phyloP scores from a whole-genome alignment of 1,139 yeast species.

The Yamadazyma atlantica region DNA sequence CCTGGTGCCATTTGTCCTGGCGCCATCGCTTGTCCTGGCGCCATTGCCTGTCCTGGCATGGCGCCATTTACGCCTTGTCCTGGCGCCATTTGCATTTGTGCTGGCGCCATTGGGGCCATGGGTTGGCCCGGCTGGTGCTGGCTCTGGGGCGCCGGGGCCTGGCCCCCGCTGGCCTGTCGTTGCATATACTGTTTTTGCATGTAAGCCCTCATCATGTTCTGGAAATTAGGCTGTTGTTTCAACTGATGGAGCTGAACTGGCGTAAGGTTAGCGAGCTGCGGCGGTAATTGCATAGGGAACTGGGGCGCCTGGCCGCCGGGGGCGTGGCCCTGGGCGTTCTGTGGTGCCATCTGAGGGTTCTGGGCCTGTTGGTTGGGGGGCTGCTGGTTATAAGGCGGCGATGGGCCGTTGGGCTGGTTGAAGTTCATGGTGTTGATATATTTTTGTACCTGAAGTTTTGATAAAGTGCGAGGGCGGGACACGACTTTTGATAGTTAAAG shows the following conservation, averaged over 20 bases:
- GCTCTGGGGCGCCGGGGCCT: slow-evolving; percentile 2
- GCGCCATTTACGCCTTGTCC: background rate
- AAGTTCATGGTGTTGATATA: slow-evolving; percentile 14
- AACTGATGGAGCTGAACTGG: slow-evolving; percentile 51
- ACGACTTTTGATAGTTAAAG: slow-evolving; percentile 1
- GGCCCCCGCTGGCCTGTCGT: slow-evolving; percentile 14
- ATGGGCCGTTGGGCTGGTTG: slow-evolving; percentile 13
- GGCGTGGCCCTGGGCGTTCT: too few species aligned
- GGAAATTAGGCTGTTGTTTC: slow-evolving; percentile 49
- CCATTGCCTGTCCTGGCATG: background rate
- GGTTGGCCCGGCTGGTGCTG: slow-evolving; percentile 1
- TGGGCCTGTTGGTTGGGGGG: background rate
- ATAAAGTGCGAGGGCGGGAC: background rate
- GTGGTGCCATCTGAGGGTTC: too few species aligned
- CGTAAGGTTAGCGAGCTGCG: slow-evolving; percentile 39
- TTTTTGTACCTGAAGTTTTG: background rate
- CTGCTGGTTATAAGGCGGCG: slow-evolving; percentile 2
- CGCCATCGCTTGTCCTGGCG: too few species aligned
- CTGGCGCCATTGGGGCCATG: slow-evolving; percentile 8
- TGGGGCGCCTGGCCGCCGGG: slow-evolving; percentile 8
- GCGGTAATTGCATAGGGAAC: slow-evolving; percentile 34
- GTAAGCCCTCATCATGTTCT: slow-evolving; percentile 37
- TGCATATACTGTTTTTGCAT: slow-evolving; percentile 37
- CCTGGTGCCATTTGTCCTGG: too few species aligned
- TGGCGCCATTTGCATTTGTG: background rate